Evolutionary conservation across 1,284 basidiomycete genomes (phyloP), one percentile per base, ranked within the genome.

Genomic region (Dichomitus squalens): DNA sequence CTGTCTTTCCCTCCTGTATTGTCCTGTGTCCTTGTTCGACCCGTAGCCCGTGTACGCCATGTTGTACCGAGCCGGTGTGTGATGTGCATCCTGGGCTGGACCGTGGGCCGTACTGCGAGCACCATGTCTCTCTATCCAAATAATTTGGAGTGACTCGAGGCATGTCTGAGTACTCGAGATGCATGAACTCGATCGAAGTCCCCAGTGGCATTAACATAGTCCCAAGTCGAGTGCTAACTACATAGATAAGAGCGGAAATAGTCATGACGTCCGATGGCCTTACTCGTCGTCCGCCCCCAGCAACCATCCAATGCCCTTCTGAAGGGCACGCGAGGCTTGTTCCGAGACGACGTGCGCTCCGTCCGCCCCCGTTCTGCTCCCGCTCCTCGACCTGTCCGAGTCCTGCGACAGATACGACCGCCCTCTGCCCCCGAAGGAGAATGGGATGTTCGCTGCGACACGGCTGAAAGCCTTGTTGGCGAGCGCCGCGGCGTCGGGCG

Each of bases 281-380:
- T 58, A 54, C 61, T 77, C 75, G 33, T 84, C 85, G 55, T 93
- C 91, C 18, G 86, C 88, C 34, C 92, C 93, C 61, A 95, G 88
- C 29, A 95, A 76, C 92, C 92, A 95, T 7, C 92, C 92, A 49
- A 95, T 88, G 12, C 92, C 93, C 67, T 87, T 87, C 47, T 90
- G 88, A 35, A 95, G 72, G 18, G 84, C 88, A 36, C 87, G 82
- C 43, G 83, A 84, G 9, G 92, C 90, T 63, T 90, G 87, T 5
- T 79, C 73, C 16, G 87, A 86, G 21, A 92, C n/a, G n/a, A n/a
- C 85, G 55, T 90, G 87, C 16, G 81, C 83, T 21, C 76, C 75
- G 46, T 82, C 80, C 43, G 73, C 70, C 49, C 75, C 69, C 16
- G 76, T 66, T 55, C 77, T 73, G 57, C 73, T 74, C 39, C 74